Base-by-base conservation (phyloP, 2,329 filamentous ascomycete species). In the Neonectria punicea region DNA sequence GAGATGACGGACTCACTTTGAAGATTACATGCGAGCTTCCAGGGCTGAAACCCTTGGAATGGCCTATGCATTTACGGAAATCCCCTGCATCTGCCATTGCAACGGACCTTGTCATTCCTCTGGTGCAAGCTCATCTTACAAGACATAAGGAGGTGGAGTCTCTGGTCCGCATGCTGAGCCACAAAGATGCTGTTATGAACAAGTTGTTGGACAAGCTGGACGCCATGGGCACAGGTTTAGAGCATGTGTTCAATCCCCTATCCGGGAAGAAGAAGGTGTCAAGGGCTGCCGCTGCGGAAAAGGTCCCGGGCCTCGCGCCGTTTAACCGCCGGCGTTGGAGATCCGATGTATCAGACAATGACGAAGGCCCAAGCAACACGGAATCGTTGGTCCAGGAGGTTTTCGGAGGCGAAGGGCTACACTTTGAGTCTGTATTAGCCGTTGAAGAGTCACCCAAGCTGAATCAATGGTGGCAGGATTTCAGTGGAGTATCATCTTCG, bases 1-100 rank as follows among this genome's bases (percentile, higher is more conserved):
- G 77, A 28, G 78, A 80, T 2, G 80, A 80, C 10, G 80, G 85
- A 20, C 75, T 89, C 20, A 79, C 75, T 9, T 76, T 93, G 41
- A 82, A 84, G 44, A 80, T 91, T 30, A 88, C 82, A 4, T 88
- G 88, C 61, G 79, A 84, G 9, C 82, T 95, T 13, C 89, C 90
- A n/a, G 88, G 88, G 1, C 81, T 94, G 32, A 81, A 84, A 53
- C 84, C 87, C 5, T 80, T 95, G 39, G 80, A 81, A 65, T 95
- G 93, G 92, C 85, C 84, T 0, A 82, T 94, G 61, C 78, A 84
- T 53, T 79, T 95, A 18, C 76, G 74, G 30, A 86, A 83, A 66
- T 78, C 78, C 20, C 76, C 82, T 1, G 71, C 81, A 9, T 79
- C 80, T 18, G 76, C 78, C 13, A 74, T 87, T 5, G 79, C 84